Percentiles rank a stretch among this genome's conserved stretches.
These are phyloP conservation scores for Cryoendolithus antarcticus DNA, from an alignment of 2,329 filamentous ascomycete genomes.

Conservation along the genomic window DNA sequence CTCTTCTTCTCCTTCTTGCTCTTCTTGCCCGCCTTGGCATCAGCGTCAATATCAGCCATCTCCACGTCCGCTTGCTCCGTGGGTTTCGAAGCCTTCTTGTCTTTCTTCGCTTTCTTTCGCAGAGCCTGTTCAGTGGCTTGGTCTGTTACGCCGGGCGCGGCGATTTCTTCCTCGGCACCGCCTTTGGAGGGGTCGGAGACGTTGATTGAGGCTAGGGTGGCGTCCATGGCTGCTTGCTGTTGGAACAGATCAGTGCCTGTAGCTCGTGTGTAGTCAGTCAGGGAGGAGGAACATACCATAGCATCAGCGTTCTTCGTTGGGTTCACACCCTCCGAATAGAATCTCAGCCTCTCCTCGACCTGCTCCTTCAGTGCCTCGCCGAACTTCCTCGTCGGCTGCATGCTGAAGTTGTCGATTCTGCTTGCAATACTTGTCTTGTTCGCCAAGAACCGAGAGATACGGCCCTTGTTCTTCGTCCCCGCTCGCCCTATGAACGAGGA, in stretches of 20 bases:
- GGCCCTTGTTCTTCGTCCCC: conserved; percentile 86
- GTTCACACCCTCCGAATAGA: conserved; percentile 81
- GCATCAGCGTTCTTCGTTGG: conserved; percentile 88
- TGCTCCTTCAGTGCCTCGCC: conserved; percentile 83
- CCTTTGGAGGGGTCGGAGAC: conserved; percentile 46
- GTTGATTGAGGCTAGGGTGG: conserved; percentile 58
- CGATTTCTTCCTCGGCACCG: conserved; percentile 43
- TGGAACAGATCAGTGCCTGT: conserved; percentile 13
- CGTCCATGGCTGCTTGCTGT: conserved; percentile 69
- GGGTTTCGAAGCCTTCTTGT: conserved; percentile 37
- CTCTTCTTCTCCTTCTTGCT: conserved; percentile 27
- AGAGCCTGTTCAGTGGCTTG: conserved; percentile 32
- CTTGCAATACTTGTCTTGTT: conserved; percentile 98
- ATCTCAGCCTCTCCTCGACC: conserved; percentile 91
- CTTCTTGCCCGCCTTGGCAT: conserved; percentile 38
- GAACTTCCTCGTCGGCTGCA: conserved; percentile 80
- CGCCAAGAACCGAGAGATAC: conserved; percentile 92
- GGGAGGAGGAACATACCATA: conserved; percentile 57
- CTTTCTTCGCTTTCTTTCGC: conserved; percentile 25
- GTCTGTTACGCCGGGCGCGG: conserved; percentile 50
- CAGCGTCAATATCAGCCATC: conserved; percentile 51
- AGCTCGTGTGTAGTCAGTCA: background rate
- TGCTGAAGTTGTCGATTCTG: conserved; percentile 96
- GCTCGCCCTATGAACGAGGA: conserved; percentile 90
- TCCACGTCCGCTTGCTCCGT: conserved; percentile 49